Evolutionary conservation across 1,139 yeast genomes (phyloP).

Genomic region (Hanseniaspora gamundiae): DNA sequence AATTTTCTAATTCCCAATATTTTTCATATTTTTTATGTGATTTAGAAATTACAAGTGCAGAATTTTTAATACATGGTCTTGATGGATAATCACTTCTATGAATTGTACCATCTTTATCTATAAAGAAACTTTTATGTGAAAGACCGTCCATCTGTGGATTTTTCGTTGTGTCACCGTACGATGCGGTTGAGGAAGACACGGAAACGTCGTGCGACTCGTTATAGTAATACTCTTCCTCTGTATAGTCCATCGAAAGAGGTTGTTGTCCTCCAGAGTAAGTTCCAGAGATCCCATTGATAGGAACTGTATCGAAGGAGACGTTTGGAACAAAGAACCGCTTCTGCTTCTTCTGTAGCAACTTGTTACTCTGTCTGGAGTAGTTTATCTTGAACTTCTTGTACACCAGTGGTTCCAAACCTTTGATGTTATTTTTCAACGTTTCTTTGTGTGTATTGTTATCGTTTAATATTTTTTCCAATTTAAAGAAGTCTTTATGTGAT

Average conservation of each 20-base stretch:
- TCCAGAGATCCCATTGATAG: constrained; percentile 12
- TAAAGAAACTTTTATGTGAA: constrained; percentile 12
- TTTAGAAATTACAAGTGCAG: constrained; percentile 20
- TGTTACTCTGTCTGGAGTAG: not conserved
- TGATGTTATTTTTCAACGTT: not conserved
- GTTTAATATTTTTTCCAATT: not conserved
- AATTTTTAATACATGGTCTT: constrained; percentile 19
- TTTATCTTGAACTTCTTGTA: not conserved
- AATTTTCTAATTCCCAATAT: constrained; percentile 9
- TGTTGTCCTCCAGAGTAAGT: constrained; percentile 11
- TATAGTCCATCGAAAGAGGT: constrained; percentile 17
- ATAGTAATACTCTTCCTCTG: constrained; percentile 24
- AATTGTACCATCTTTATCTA: constrained; percentile 8
- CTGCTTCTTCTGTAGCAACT: not conserved
- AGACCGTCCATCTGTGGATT: constrained; percentile 8
- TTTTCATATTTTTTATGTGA: constrained; percentile 15
- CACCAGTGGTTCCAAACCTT: not conserved
- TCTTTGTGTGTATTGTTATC: not conserved
- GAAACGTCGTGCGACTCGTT: constrained; percentile 14
- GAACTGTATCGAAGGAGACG: constrained; percentile 25
- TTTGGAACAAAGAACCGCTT: constrained; percentile 9
- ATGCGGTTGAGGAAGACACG: constrained; percentile 2
- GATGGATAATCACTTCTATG: constrained; percentile 21
- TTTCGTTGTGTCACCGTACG: constrained; percentile 2
- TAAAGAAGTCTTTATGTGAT: not conserved